phyloP scores from a whole-genome alignment of 2,329 filamentous ascomycete genomes.

The Colletotrichum eremochloae region DNA sequence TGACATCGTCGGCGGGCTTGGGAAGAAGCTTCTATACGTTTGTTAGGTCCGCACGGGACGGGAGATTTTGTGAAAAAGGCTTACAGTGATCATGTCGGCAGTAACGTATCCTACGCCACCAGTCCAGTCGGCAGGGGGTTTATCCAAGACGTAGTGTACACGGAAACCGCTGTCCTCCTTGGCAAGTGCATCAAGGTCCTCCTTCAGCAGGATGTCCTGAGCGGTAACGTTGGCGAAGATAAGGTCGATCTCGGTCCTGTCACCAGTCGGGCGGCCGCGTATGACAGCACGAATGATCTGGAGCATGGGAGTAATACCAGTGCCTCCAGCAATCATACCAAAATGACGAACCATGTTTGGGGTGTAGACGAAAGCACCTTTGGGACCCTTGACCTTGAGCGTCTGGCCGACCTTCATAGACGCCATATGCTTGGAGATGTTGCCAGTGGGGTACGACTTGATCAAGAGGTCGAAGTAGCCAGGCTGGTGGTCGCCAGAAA shows the following conservation, averaged over 20 bases:
- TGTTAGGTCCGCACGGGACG: constrained; percentile 49
- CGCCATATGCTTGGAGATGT: constrained; percentile 95
- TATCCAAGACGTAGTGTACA: constrained; percentile 96
- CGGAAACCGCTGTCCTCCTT: constrained; percentile 85
- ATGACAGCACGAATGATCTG: constrained; percentile 94
- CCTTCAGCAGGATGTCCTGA: constrained; percentile 92
- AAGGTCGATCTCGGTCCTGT: constrained; percentile 90
- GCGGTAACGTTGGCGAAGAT: constrained; percentile 97
- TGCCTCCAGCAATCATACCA: constrained; percentile 98
- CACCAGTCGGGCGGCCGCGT: constrained; percentile 81
- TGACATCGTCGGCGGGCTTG: constrained; percentile 86
- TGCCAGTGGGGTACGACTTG: constrained; percentile 97
- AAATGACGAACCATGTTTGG: constrained; percentile 97
- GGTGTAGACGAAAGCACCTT: constrained; percentile 97
- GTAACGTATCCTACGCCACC: constrained; percentile 97
- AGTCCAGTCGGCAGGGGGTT: constrained; percentile 90
- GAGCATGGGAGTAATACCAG: constrained; percentile 98
- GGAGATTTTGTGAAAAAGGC: constrained; percentile 44
- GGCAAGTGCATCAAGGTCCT: constrained; percentile 86
- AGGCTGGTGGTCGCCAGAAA: constrained; percentile 88
- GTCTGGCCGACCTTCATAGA: constrained; percentile 84
- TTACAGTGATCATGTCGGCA: constrained; percentile 91
- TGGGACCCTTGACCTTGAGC: constrained; percentile 93
- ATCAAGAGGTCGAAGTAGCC: constrained; percentile 97
- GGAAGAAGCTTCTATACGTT: constrained; percentile 78